Evolutionary conservation across 768 basidiomycete species (phyloP).

Genomic region (Nidularia pulvinata): DNA sequence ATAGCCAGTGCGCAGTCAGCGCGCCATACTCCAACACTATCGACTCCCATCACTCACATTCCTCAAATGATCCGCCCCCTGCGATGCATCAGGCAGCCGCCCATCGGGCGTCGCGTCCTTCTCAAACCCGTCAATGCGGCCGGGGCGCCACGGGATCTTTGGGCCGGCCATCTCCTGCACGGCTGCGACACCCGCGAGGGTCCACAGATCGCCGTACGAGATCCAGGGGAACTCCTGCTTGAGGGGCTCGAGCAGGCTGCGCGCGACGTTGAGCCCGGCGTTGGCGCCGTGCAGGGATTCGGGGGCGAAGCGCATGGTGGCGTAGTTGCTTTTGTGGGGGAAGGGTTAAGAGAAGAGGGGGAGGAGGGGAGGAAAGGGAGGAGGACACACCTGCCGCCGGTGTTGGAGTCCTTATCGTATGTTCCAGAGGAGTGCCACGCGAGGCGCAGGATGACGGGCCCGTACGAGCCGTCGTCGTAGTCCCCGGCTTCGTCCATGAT

Average conservation of each 20-base stretch:
- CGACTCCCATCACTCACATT: conserved; percentile 16
- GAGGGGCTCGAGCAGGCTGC: conserved; percentile 80
- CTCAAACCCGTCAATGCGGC: conserved; percentile 85
- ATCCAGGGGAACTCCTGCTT: conserved; percentile 94
- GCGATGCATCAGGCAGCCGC: conserved; percentile 84
- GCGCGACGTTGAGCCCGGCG: conserved; percentile 79
- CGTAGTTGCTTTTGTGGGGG: conserved; percentile 72
- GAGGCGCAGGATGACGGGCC: conserved; percentile 84
- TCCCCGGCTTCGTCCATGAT: conserved; percentile 72
- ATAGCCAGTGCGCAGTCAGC: too few species aligned
- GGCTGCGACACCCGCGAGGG: conserved; percentile 90
- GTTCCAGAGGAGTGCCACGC: conserved; percentile 97
- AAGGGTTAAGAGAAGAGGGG: conserved; percentile 7
- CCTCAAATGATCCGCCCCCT: conserved; percentile 85
- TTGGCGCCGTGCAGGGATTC: conserved; percentile 87
- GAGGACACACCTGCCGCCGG: conserved; percentile 72
- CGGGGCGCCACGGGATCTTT: conserved; percentile 91
- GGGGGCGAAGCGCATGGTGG: conserved; percentile 97
- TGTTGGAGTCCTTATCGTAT: conserved; percentile 77
- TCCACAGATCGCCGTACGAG: conserved; percentile 96
- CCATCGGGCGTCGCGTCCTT: conserved; percentile 81
- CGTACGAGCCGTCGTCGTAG: conserved; percentile 94
- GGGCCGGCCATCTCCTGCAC: conserved; percentile 95
- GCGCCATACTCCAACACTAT: too few species aligned
- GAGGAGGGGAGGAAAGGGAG: background rate